Conservation (phyloP, 768 basidiomycete species). For the Brasilioporus rufonigricans region DNA sequence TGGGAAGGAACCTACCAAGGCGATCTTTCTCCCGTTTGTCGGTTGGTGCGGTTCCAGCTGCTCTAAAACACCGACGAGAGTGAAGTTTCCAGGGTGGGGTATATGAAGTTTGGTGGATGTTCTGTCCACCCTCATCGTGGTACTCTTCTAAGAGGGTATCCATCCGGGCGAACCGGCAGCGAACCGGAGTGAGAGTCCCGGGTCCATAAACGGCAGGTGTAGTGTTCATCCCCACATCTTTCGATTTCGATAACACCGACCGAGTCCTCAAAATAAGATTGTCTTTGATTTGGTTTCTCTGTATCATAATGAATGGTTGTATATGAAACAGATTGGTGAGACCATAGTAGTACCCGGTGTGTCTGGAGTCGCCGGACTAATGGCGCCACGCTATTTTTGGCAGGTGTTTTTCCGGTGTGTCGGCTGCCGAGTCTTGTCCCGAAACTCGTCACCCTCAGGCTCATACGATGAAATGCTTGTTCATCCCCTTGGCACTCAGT, state of each 20-base stretch:
- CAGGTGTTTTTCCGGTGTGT: background rate
- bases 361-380: too few species aligned
- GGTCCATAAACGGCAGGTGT: conserved; percentile 26
- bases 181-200: background rate
- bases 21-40: conserved; percentile 59
- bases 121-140: conserved; percentile 23
- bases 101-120: conserved; percentile 51
- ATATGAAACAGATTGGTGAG: too few species aligned
- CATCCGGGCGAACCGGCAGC: background rate
- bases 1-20: conserved; percentile 48
- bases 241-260: background rate
- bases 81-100: conserved; percentile 48
- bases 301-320: too few species aligned
- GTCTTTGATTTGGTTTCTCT: too few species aligned
- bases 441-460: background rate
- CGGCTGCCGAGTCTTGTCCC: background rate
- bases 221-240: conserved; percentile 18
- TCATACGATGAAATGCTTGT: conserved; percentile 14
- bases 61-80: conserved; percentile 60
- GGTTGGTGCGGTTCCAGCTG: conserved; percentile 49
- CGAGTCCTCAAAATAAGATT: background rate
- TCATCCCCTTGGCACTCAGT: conserved; percentile 1
- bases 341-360: too few species aligned
- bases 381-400: background rate
- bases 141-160: background rate